Evolutionary conservation across 202 grass and related monocot genomes (phyloP).

Genomic region (Dendrocalamus latiflorus): DNA sequence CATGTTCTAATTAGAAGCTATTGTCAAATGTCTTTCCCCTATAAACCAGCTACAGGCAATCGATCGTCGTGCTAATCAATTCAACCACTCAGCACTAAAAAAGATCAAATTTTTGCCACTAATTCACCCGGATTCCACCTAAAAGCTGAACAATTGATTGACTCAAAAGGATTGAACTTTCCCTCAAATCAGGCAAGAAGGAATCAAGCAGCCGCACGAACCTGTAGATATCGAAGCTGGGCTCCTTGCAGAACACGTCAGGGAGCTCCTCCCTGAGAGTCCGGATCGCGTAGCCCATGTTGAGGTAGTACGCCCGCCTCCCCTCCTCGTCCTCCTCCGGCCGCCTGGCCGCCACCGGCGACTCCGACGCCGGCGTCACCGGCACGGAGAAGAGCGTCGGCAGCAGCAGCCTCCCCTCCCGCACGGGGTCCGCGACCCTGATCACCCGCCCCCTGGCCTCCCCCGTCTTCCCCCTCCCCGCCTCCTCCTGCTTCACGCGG

Average conservation of each 20-base stretch:
- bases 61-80: neutral
- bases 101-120: neutral
- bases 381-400: constrained; percentile 49
- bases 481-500: constrained; percentile 52
- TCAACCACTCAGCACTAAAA: neutral
- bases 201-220: neutral
- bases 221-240: constrained; percentile 87
- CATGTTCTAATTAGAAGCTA: neutral
- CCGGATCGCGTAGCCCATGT: constrained; percentile 92
- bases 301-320: constrained; percentile 77
- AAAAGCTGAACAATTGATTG: neutral
- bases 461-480: constrained; percentile 29
- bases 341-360: constrained; percentile 25
- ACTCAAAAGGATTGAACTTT: neutral
- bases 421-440: constrained; percentile 67
- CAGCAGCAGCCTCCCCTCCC: constrained; percentile 25
- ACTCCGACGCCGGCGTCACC: constrained; percentile 26
- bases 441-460: constrained; percentile 39
- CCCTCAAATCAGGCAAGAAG: neutral
- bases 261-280: constrained; percentile 89
- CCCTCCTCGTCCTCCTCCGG: constrained; percentile 59
- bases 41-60: neutral
- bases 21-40: neutral
- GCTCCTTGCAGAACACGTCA: constrained; percentile 66
- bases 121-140: neutral